These are phyloP conservation scores for Hyphopichia fennica DNA, from an alignment of 1,139 yeast species.

Conservation along the genomic window DNA sequence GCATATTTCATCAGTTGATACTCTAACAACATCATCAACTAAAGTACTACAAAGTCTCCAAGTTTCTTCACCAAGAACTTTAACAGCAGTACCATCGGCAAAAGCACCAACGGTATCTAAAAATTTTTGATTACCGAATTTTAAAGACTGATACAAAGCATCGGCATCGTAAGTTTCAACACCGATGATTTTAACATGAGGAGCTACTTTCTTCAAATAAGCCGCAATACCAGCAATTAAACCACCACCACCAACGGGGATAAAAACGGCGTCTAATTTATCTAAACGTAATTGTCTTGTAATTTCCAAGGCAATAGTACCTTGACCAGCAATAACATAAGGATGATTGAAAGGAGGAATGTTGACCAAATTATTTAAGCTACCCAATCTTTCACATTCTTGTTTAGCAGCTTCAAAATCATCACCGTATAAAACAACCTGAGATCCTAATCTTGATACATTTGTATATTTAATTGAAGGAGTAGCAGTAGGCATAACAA, in stretches of 20 bases:
- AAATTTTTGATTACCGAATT: slow-evolving; percentile 51
- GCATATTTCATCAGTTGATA: slow-evolving; percentile 91
- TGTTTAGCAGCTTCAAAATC: slow-evolving; percentile 91
- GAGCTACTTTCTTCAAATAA: slow-evolving; percentile 92
- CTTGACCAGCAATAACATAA: slow-evolving; percentile 98
- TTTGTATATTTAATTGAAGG: slow-evolving; percentile 92
- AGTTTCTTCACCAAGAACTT: slow-evolving; percentile 84
- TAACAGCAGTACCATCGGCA: slow-evolving; percentile 99
- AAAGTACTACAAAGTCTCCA: slow-evolving; percentile 76
- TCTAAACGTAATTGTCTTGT: slow-evolving; percentile 81
- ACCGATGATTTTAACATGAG: slow-evolving; percentile 92
- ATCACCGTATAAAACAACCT: slow-evolving; percentile 89
- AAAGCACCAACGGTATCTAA: slow-evolving; percentile 85
- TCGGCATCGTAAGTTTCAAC: slow-evolving; percentile 96
- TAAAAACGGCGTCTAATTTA: slow-evolving; percentile 81
- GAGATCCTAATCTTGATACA: slow-evolving; percentile 89
- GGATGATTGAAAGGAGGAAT: slow-evolving; percentile 99
- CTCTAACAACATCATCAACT: slow-evolving; percentile 86
- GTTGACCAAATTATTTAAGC: slow-evolving; percentile 72
- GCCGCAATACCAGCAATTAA: slow-evolving; percentile 87
- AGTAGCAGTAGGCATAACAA: slow-evolving; percentile 97
- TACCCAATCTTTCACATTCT: slow-evolving; percentile 75
- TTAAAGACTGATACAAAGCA: slow-evolving; percentile 77
- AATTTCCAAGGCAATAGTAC: slow-evolving; percentile 92
- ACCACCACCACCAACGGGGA: slow-evolving; percentile 98